phyloP scores from a whole-genome alignment of 768 basidiomycete genomes.

The Daedalea quercina region DNA sequence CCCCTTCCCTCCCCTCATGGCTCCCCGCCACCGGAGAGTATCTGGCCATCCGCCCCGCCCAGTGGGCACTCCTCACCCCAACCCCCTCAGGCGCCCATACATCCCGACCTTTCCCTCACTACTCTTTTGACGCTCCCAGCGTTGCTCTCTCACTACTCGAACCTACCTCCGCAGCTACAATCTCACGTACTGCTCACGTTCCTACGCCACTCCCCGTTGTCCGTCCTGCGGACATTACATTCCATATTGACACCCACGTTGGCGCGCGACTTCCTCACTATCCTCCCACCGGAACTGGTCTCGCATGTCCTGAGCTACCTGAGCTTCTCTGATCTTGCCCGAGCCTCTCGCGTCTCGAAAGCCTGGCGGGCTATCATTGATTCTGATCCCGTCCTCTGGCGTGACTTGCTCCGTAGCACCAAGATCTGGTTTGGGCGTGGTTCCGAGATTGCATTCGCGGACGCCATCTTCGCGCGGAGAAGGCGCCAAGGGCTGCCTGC shows the following conservation, averaged over 20 bases:
- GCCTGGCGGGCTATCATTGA: conserved; percentile 92
- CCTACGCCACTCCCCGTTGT: conserved; percentile 84
- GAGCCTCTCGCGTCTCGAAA: conserved; percentile 83
- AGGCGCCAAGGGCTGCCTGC: conserved; percentile 31
- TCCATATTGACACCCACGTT: conserved; percentile 85
- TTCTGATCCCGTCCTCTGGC: conserved; percentile 86
- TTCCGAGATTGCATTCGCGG: conserved; percentile 75
- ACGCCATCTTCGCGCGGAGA: conserved; percentile 59
- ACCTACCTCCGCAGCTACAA: conserved; percentile 76
- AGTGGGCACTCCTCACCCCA: conserved; percentile 69
- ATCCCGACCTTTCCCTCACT: conserved; percentile 76
- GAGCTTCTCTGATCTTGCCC: conserved; percentile 74
- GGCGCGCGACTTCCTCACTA: conserved; percentile 89
- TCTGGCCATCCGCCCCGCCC: conserved; percentile 81
- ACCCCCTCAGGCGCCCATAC: conserved; percentile 58
- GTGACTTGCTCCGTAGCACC: conserved; percentile 74
- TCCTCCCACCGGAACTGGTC: conserved; percentile 88
- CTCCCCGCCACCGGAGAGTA: conserved; percentile 67
- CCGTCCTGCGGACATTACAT: conserved; percentile 85
- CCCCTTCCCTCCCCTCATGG: conserved; percentile 83
- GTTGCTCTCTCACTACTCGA: conserved; percentile 74
- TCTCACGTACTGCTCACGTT: conserved; percentile 92
- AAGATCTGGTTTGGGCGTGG: conserved; percentile 88
- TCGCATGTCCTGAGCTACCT: conserved; percentile 84
- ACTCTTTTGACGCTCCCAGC: conserved; percentile 83